Percentiles rank a stretch among this genome's conserved stretches.
Evolutionary conservation across 2,329 filamentous ascomycete genomes (phyloP).

Genomic region (Trichophyton verrucosum): DNA sequence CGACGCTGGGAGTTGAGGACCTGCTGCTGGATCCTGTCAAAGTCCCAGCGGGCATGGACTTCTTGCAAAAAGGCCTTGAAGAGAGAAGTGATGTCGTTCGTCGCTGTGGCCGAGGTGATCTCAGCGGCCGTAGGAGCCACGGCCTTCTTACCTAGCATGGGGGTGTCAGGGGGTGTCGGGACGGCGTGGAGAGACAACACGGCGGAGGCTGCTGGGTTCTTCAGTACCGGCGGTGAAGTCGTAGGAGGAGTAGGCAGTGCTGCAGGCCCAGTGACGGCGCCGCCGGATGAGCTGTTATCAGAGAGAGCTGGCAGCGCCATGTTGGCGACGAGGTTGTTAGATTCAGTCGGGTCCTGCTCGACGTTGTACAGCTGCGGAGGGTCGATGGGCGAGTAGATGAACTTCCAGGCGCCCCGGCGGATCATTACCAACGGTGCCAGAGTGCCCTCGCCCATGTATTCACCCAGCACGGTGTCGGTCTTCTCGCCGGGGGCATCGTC

Average conservation of each 20-base stretch:
- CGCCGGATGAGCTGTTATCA: slow-evolving; percentile 26
- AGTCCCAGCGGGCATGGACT: slow-evolving; percentile 65
- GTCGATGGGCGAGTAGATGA: slow-evolving; percentile 72
- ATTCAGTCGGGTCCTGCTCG: slow-evolving; percentile 58
- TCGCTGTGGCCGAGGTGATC: slow-evolving; percentile 28
- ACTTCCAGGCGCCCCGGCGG: slow-evolving; percentile 78
- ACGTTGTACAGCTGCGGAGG: slow-evolving; percentile 77
- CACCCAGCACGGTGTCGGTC: slow-evolving; percentile 80
- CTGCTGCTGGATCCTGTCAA: slow-evolving; percentile 60
- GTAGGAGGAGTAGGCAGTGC: slow-evolving; percentile 22
- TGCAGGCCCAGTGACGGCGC: slow-evolving; percentile 14
- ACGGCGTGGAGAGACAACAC: slow-evolving; percentile 8
- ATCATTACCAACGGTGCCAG: slow-evolving; percentile 90
- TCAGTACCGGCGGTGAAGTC: slow-evolving; percentile 21
- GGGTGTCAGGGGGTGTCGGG: slow-evolving; percentile 29
- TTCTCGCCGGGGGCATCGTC: slow-evolving; percentile 43
- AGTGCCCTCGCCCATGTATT: slow-evolving; percentile 91
- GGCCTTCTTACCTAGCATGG: slow-evolving; percentile 27
- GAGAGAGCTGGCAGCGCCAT: slow-evolving; percentile 22
- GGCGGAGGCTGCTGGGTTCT: slow-evolving; percentile 20
- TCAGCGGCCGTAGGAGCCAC: slow-evolving; percentile 23
- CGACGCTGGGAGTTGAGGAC: slow-evolving; percentile 68
- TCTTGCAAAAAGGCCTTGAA: slow-evolving; percentile 61
- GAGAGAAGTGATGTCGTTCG: slow-evolving; percentile 32
- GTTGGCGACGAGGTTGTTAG: slow-evolving; percentile 51